Evolutionary conservation across 306 rosid species (phyloP).

Genomic region (Medicago arabica): DNA sequence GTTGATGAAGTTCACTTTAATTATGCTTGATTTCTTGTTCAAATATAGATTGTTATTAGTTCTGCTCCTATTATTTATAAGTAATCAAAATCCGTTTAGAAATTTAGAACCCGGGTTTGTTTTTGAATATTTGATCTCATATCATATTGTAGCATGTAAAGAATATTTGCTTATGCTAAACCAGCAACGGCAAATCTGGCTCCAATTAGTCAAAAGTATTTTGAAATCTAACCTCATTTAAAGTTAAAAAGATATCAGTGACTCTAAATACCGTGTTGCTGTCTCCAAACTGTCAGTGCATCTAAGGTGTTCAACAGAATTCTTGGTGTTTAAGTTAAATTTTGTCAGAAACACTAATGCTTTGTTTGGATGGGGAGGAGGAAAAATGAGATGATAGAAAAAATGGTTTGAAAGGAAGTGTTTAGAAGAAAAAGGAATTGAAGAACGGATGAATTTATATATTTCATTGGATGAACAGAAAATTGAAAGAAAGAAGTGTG

Average conservation of each 20-base stretch:
- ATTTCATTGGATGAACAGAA: neutral
- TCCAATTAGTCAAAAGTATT: conserved; percentile 22
- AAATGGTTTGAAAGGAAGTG: neutral
- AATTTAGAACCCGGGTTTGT: conserved; percentile 8
- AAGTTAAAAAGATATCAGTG: neutral
- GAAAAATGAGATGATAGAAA: neutral
- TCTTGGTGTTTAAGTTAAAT: neutral
- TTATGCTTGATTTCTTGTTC: neutral
- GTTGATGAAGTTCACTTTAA: neutral
- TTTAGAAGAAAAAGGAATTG: neutral
- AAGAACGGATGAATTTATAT: neutral
- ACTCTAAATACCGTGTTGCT: conserved; percentile 11
- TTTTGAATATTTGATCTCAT: neutral
- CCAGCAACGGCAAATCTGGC: neutral
- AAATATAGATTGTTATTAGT: conserved; percentile 8
- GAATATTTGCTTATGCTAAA: conserved; percentile 29
- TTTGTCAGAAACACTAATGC: conserved; percentile 3
- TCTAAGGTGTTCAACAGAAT: too few relatives aligned
- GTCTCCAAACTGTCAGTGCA: neutral
- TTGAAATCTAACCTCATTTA: neutral
- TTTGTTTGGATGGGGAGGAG: neutral
- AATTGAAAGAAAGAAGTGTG: neutral
- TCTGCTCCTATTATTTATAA: neutral
- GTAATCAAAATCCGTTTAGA: conserved; percentile 4
- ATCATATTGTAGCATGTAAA: conserved; percentile 22